Evolutionary conservation across 805 yeast genomes (phyloP), one percentile per base, ranked within the genome.

Genomic region (Saturnispora mendoncae): DNA sequence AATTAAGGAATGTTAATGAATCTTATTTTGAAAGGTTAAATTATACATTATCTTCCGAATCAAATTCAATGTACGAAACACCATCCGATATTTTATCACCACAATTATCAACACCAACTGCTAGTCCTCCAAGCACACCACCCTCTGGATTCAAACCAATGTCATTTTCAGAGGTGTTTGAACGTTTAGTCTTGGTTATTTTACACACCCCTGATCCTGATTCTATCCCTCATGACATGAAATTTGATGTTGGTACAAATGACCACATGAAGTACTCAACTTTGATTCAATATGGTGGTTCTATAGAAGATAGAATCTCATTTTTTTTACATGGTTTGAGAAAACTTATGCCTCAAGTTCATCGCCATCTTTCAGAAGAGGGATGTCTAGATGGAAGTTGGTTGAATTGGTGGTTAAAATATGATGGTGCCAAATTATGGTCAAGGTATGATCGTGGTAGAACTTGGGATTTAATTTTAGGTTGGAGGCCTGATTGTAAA

Each of bases 371-470:
- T 47, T 78, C 77, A 29, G 94, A 85, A 53, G 97, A 88, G 51
- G 87, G 82, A 45, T 67, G 71, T 33, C 68, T 75, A 45, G 86
- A 82, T 47, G 92, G 84, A 51, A 87, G 80, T 55, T 88, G 97
- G 97, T 66, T 87, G 20, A 71, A 85, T 30, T 88, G 95, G 95
- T 88, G 97, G 97, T 67, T 88, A 48, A 85, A 86, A 56, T 88
- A 84, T 71, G 75, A 84, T 54, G 96, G 96, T 17, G 75, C 92
- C 12, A 84, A 84, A 60, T 86, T 81, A 6, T 77, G 94, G 74
- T 80, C 87, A 33, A 72, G 82, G 46, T 70, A 69, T 44, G 95
- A 86, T 59, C 64, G 96, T 39, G 95, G 92, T 10, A 69, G 95
- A 46, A 68, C 86, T 6, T 88, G 97, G 97, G 97, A 88, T 62